These are phyloP conservation scores for Tilletia setariae DNA, from an alignment of 1,284 basidiomycete genomes.

Conservation along the genomic window DNA sequence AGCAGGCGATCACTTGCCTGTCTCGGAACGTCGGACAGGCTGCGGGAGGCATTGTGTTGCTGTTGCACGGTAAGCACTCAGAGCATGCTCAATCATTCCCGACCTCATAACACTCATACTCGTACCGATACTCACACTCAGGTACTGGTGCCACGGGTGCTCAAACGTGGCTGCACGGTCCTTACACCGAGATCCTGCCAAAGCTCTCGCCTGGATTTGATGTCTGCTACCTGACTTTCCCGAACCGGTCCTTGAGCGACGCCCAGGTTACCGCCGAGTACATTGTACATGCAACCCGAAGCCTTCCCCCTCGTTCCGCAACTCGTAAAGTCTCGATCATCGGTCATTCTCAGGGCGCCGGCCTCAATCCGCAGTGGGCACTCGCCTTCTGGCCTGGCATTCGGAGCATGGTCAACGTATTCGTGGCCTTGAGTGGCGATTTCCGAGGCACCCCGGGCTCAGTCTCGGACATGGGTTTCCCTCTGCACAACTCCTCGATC, in stretches of 20 bases:
- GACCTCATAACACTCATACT: too few relatives aligned
- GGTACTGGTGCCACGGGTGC: conserved; percentile 43
- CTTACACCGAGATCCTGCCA: conserved; percentile 32
- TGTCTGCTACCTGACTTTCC: conserved; percentile 51
- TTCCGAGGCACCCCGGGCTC: conserved; percentile 42
- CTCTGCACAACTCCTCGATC: conserved; percentile 21
- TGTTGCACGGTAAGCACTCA: not conserved
- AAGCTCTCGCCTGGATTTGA: conserved; percentile 44
- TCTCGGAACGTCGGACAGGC: not conserved
- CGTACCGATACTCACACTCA: not conserved
- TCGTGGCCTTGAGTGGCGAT: conserved; percentile 45
- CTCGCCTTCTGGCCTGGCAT: conserved; percentile 26
- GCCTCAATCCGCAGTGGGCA: conserved; percentile 49
- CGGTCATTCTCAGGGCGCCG: conserved; percentile 50
- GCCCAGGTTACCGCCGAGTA: conserved; percentile 50
- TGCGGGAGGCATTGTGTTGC: not conserved
- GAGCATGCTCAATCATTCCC: too few relatives aligned
- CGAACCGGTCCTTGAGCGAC: conserved; percentile 39
- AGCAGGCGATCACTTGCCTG: not conserved
- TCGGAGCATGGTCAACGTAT: conserved; percentile 25
- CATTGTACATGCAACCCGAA: conserved; percentile 47
- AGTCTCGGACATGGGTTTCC: conserved; percentile 25
- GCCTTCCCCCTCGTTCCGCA: conserved; percentile 35
- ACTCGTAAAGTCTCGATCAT: conserved; percentile 49
- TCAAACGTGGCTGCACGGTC: conserved; percentile 33